Conservation (phyloP, 208 protist genomes). For the Crithidia acanthocephali region DNA sequence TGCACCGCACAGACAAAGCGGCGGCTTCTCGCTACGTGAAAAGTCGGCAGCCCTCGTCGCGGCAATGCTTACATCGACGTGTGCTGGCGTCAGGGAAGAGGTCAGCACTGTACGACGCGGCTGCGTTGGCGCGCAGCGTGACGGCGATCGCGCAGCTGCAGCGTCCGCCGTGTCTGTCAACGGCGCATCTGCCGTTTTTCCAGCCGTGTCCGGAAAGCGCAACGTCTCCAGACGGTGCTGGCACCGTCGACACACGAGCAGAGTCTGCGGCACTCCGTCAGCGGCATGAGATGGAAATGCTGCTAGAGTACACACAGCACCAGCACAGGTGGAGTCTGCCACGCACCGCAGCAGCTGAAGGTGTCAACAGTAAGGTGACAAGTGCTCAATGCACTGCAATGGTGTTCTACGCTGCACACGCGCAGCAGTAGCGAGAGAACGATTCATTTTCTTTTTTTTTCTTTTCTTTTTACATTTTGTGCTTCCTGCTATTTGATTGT, state of each 20-base stretch:
- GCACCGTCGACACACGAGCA: background rate
- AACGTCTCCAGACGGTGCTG: background rate
- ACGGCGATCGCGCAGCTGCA: no score
- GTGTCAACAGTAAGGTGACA: background rate
- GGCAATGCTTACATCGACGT: no score
- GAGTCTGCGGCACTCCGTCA: background rate
- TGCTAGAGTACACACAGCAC: constrained; percentile 2
- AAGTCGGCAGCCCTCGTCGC: no score
- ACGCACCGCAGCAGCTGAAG: background rate
- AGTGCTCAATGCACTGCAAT: background rate
- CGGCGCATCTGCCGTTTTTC: no score
- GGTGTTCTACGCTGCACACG: background rate
- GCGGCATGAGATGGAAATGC: background rate
- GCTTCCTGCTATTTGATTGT: no score
- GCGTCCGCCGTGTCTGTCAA: no score
- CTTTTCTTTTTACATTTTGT: background rate
- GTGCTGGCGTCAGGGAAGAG: no score
- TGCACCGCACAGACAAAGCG: no score
- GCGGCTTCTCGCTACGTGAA: no score
- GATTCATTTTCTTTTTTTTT: no score
- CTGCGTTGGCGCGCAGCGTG: no score
- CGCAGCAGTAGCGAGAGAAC: background rate
- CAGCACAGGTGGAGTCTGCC: background rate
- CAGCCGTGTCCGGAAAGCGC: background rate
- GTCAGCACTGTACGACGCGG: no score